Percentiles rank a stretch among this genome's conserved stretches.
Conservation (phyloP, 2,329 filamentous ascomycete genomes). For the Tetracladium maxilliforme region DNA sequence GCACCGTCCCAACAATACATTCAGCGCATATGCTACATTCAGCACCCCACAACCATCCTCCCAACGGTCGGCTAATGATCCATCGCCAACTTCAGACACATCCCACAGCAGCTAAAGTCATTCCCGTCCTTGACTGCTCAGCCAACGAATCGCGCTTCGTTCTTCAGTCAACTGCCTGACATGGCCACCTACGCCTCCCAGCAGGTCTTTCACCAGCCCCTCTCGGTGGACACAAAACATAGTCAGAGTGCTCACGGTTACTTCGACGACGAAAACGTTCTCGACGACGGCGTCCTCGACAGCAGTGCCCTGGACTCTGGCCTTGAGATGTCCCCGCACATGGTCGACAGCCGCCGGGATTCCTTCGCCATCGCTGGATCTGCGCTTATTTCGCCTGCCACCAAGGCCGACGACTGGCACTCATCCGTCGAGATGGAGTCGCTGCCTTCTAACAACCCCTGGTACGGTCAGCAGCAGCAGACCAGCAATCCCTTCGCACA, state of each 20-base stretch:
- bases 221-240: constrained; percentile 15
- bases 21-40: too few relatives aligned
- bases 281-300: constrained; percentile 47
- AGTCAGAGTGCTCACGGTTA: constrained; percentile 23
- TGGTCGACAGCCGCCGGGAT: constrained; percentile 46
- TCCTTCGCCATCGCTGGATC: constrained; percentile 41
- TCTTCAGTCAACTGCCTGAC: too few relatives aligned
- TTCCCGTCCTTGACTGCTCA: too few relatives aligned
- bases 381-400: constrained; percentile 46
- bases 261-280: constrained; percentile 43
- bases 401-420: constrained; percentile 49
- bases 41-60: too few relatives aligned
- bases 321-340: constrained; percentile 47
- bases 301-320: constrained; percentile 43
- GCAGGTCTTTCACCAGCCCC: too few relatives aligned
- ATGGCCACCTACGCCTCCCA: too few relatives aligned
- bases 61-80: too few relatives aligned
- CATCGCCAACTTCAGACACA: too few relatives aligned
- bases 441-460: constrained; percentile 47
- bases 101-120: too few relatives aligned
- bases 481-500: constrained; percentile 50
- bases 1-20: too few relatives aligned
- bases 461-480: constrained; percentile 33
- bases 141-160: too few relatives aligned
- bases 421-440: constrained; percentile 52